Conservation (phyloP, 164 flowering plant species). For the Nelumbo lutea region DNA sequence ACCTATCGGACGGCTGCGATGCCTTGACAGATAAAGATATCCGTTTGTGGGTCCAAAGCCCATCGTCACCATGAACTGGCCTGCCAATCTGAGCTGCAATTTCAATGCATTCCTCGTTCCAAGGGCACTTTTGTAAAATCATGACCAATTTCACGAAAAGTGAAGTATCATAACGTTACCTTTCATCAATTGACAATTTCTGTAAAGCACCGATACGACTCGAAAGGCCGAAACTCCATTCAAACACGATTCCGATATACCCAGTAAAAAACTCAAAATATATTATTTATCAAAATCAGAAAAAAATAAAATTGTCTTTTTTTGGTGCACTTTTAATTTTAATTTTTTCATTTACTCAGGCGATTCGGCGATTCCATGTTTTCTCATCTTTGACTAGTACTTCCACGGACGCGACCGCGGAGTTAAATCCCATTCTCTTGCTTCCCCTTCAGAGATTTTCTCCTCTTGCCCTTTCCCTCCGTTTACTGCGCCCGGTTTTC, state of each 20-base stretch:
- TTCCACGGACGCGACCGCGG: conserved; percentile 23
- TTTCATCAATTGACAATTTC: background rate
- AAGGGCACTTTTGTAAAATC: background rate
- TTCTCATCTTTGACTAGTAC: conserved; percentile 31
- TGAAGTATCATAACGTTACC: background rate
- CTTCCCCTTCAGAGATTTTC: background rate
- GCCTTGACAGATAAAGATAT: too few species aligned
- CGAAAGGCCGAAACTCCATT: background rate
- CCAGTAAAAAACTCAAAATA: too few species aligned
- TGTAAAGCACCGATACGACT: background rate
- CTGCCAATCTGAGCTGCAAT: background rate
- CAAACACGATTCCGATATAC: background rate
- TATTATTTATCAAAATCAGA: background rate
- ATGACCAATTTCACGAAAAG: background rate
- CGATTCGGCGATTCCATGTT: conserved; percentile 30
- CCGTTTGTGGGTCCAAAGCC: too few species aligned
- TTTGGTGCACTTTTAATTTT: background rate
- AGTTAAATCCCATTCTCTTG: conserved; percentile 20
- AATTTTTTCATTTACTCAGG: conserved; percentile 13
- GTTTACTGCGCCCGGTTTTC: conserved; percentile 12
- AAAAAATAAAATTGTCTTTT: background rate
- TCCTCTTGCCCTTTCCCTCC: conserved; percentile 7
- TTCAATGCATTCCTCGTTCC: background rate
- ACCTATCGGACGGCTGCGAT: too few species aligned
- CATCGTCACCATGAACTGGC: too few species aligned